These are phyloP conservation scores for Periconia sp. DNA, from an alignment of 2,329 filamentous ascomycete species.

Conservation along the genomic window DNA sequence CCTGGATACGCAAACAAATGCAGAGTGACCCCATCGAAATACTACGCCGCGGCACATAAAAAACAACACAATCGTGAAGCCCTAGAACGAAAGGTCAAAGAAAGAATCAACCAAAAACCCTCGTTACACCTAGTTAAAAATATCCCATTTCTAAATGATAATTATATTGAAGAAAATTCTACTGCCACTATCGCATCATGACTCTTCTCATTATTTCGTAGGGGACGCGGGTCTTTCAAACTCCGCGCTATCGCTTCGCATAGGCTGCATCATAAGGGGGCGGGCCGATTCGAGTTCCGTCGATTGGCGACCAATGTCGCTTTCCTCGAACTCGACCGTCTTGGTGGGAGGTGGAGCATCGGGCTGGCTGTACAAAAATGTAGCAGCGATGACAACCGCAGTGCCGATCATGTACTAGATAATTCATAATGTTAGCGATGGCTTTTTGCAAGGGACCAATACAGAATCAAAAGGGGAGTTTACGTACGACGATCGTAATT, in stretches of 20 bases:
- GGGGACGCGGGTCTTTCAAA: slow-evolving; percentile 24
- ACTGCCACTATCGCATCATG: not conserved
- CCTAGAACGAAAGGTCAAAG: no score
- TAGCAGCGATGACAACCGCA: slow-evolving; percentile 74
- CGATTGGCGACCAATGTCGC: slow-evolving; percentile 54
- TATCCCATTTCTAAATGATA: no score
- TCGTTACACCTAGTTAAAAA: no score
- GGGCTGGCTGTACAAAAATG: slow-evolving; percentile 78
- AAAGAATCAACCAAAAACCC: no score
- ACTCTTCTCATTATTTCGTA: slow-evolving; percentile 7
- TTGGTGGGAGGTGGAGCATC: slow-evolving; percentile 63
- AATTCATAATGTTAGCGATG: slow-evolving; percentile 10
- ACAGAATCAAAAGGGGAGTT: not conserved
- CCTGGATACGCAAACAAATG: no score
- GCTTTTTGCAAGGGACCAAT: not conserved
- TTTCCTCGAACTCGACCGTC: slow-evolving; percentile 78
- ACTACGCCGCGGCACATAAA: no score
- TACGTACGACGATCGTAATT: slow-evolving; percentile 55
- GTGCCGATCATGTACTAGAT: slow-evolving; percentile 80
- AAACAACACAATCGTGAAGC: no score
- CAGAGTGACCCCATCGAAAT: no score
- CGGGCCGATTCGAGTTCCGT: slow-evolving; percentile 15
- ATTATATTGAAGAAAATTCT: no score
- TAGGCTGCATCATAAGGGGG: slow-evolving; percentile 11
- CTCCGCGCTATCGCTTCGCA: slow-evolving; percentile 8